A percentile compares a stretch with the other conserved stretches of the same genome.
Evolutionary conservation across 345 rosid genomes (phyloP).

Genomic region (Arabis alpina): DNA sequence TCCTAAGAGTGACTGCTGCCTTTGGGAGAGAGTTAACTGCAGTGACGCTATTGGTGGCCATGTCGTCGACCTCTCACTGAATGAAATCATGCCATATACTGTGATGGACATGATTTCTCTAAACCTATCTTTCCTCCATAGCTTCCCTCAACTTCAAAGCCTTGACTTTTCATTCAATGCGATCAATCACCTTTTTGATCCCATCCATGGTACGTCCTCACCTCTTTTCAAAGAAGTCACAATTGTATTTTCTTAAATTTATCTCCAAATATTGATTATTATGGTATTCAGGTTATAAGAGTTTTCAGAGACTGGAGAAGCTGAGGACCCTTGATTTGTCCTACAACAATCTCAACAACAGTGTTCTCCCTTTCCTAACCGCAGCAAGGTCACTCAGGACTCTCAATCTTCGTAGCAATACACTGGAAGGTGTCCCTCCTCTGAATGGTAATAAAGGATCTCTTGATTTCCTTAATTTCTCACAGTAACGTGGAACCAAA

Average conservation of each 20-base stretch:
- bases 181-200: constrained; percentile 24
- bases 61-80: constrained; percentile 25
- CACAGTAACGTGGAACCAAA: no score
- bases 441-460: constrained; percentile 3
- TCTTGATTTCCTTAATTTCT: not conserved
- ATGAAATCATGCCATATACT: no score
- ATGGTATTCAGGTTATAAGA: constrained; percentile 37
- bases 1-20: constrained; percentile 31
- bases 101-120: no score
- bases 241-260: no score
- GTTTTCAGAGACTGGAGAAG: constrained; percentile 20
- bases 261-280: no score
- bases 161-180: constrained; percentile 30
- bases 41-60: constrained; percentile 2
- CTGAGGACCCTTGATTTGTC: constrained; percentile 19
- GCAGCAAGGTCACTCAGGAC: constrained; percentile 21
- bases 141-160: constrained; percentile 33
- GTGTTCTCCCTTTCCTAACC: constrained; percentile 17
- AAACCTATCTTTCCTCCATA: constrained; percentile 28
- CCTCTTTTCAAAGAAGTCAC: no score
- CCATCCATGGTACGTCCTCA: constrained; percentile 5
- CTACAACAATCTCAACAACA: constrained; percentile 27
- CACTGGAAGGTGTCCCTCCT: constrained; percentile 36
- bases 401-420: constrained; percentile 22
- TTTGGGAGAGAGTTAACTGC: constrained; percentile 40